Conservation (phyloP, 2,329 filamentous ascomycete genomes). For the Arthrobotrys sphaeroides region DNA sequence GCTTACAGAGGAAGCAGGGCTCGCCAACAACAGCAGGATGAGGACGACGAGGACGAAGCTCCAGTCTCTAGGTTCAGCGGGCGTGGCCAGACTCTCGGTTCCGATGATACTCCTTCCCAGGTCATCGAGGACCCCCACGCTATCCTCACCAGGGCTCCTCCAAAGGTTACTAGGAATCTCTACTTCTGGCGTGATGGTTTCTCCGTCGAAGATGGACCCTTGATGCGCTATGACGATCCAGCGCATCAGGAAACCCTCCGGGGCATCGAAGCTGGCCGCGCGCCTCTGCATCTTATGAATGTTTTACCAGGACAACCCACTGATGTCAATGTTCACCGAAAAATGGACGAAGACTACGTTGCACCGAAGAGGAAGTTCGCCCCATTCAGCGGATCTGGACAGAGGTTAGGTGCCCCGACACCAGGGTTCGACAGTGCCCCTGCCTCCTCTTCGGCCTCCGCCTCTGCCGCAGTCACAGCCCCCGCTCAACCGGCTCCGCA, state of each 20-base stretch:
- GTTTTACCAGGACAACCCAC: constrained; percentile 78
- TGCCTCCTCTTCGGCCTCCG: constrained; percentile 60
- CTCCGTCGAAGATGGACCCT: constrained; percentile 81
- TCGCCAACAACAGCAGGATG: constrained; percentile 49
- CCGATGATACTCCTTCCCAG: constrained; percentile 77
- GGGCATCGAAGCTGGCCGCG: constrained; percentile 79
- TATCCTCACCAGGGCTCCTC: constrained; percentile 60
- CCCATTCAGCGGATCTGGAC: constrained; percentile 76
- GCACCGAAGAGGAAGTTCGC: constrained; percentile 78
- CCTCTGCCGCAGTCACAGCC: constrained; percentile 59
- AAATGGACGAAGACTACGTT: constrained; percentile 78
- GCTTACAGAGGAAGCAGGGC: constrained; percentile 45
- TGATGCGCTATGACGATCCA: constrained; percentile 81
- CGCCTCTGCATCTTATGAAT: constrained; percentile 80
- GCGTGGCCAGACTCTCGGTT: constrained; percentile 78
- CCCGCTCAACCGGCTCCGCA: constrained; percentile 55
- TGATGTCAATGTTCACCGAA: constrained; percentile 77
- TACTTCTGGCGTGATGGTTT: constrained; percentile 87
- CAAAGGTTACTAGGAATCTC: constrained; percentile 73
- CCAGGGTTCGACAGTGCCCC: constrained; percentile 67
- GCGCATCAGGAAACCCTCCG: constrained; percentile 75
- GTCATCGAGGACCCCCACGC: constrained; percentile 71
- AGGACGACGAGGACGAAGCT: constrained; percentile 60
- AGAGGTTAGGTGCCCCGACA: constrained; percentile 79
- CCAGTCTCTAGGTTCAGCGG: constrained; percentile 72